Evolutionary conservation across 2,329 filamentous ascomycete genomes (phyloP).

Genomic region (Aureobasidium sp.): DNA sequence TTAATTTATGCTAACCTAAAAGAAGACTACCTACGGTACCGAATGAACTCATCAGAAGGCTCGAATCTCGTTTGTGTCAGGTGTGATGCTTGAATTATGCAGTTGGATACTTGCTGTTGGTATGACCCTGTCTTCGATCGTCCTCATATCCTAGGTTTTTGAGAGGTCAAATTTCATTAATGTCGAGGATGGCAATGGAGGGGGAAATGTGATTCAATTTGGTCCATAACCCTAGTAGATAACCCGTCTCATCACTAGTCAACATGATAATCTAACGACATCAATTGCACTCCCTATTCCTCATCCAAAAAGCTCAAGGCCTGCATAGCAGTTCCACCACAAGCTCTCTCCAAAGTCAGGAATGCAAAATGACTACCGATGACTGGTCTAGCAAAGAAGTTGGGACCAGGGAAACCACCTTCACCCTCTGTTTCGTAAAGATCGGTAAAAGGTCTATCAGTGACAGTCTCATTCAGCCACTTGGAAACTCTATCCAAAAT

Average conservation of each 20-base stretch:
- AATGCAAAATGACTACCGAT: conserved; percentile 82
- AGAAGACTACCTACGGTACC: no score
- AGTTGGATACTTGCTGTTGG: background rate
- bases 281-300: background rate
- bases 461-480: conserved; percentile 79
- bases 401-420: conserved; percentile 64
- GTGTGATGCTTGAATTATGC: background rate
- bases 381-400: conserved; percentile 75
- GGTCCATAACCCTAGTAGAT: no score
- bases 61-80: background rate
- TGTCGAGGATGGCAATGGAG: background rate
- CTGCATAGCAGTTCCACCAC: conserved; percentile 57
- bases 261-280: background rate
- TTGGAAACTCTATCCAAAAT: conserved; percentile 65
- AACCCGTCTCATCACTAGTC: background rate
- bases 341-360: conserved; percentile 71
- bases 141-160: background rate
- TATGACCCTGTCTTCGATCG: background rate
- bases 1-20: no score
- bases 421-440: conserved; percentile 71
- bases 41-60: background rate
- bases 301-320: conserved; percentile 35
- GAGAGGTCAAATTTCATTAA: background rate
- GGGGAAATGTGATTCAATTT: no score
- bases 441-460: conserved; percentile 69